Percentiles rank a stretch among this genome's conserved stretches.
These are phyloP conservation scores for Blyttiomyces sp. DNA, from an alignment of 371 early-diverging fungal species.

Conservation along the genomic window DNA sequence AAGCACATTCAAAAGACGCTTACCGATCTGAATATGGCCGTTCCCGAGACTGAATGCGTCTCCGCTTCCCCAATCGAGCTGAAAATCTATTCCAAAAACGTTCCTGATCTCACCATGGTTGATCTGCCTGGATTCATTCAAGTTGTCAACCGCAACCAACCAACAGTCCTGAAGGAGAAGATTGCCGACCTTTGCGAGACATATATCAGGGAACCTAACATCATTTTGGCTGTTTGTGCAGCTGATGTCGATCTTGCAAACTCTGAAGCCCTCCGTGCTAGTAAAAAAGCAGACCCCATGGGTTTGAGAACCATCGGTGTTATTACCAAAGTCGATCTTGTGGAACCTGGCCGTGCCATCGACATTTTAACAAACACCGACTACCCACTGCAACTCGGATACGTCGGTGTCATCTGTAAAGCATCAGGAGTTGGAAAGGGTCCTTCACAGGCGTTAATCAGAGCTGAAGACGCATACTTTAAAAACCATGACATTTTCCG, in stretches of 20 bases:
- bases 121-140: conserved; percentile 99
- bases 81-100: conserved; percentile 86
- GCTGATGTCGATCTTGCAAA: conserved; percentile 99
- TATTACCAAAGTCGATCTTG: conserved; percentile 98
- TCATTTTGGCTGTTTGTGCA: conserved; percentile 96
- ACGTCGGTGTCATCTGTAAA: conserved; percentile 96
- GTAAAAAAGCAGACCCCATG: conserved; percentile 87
- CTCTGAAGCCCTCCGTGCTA: conserved; percentile 92
- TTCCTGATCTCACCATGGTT: conserved; percentile 95
- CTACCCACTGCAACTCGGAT: conserved; percentile 93
- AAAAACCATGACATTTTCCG: conserved; percentile 24
- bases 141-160: conserved; percentile 92
- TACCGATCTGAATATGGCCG: conserved; percentile 88
- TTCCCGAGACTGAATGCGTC: conserved; percentile 89
- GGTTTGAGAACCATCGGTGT: conserved; percentile 97
- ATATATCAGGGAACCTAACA: conserved; percentile 90
- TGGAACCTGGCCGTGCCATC: conserved; percentile 81
- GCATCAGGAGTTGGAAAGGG: conserved; percentile 19
- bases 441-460: conserved; percentile 57
- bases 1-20: conserved; percentile 83
- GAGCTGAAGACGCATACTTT: conserved; percentile 71
- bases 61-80: conserved; percentile 93
- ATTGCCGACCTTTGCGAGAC: conserved; percentile 91
- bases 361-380: conserved; percentile 83
- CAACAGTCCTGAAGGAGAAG: conserved; percentile 84